These are phyloP conservation scores for Chlorella sorokiniana DNA, from an alignment of 139 green algal species.

Conservation along the genomic window DNA sequence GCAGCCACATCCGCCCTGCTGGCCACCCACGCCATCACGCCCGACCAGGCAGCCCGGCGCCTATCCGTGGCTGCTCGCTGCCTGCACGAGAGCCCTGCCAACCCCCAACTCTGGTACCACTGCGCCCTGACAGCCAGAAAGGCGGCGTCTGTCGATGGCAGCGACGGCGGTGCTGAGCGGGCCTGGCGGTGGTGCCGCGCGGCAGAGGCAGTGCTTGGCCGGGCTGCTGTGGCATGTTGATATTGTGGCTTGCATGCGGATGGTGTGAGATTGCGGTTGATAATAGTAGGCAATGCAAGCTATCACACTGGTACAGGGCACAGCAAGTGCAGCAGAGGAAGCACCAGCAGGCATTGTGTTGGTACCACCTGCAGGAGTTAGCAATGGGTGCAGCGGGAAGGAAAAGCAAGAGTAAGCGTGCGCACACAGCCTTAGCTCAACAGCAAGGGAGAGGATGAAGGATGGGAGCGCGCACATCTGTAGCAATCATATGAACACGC, in stretches of 20 bases:
- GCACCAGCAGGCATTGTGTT: too few species aligned
- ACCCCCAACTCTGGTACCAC: constrained; percentile 1
- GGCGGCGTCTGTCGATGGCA: neutral
- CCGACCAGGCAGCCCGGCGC: neutral
- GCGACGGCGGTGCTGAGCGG: neutral
- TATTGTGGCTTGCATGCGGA: neutral
- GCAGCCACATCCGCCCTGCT: neutral
- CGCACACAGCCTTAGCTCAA: too few species aligned
- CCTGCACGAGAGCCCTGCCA: constrained; percentile 7
- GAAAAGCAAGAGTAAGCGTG: too few species aligned
- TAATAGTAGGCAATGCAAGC: too few species aligned
- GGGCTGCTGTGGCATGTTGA: neutral
- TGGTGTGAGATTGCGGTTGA: neutral
- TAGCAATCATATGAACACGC: too few species aligned
- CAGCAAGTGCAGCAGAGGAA: too few species aligned
- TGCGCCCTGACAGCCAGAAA: neutral
- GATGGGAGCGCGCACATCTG: too few species aligned
- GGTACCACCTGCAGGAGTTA: too few species aligned
- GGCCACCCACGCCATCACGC: neutral
- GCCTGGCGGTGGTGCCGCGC: constrained; percentile 23
- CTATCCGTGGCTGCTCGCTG: constrained; percentile 2
- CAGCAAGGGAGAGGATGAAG: too few species aligned
- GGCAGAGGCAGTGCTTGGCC: neutral
- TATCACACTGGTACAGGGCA: too few species aligned
- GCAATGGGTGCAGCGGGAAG: too few species aligned